phyloP scores from a whole-genome alignment of 2,329 filamentous ascomycete species.

The Penicillium sp. region DNA sequence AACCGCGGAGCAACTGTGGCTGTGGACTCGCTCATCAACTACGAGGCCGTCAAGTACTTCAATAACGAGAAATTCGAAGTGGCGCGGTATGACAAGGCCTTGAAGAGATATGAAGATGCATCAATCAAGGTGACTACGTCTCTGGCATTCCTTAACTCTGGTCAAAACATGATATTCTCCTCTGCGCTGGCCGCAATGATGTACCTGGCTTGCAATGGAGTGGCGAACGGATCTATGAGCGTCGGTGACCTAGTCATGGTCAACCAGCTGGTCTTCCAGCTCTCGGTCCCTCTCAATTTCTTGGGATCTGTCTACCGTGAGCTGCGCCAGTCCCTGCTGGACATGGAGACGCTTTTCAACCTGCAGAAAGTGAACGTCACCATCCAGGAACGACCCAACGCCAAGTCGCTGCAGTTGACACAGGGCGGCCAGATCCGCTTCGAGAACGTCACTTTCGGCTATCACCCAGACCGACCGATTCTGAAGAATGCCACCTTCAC shows the following conservation, averaged over 20 bases:
- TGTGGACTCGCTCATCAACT: slow-evolving; percentile 96
- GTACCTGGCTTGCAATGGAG: slow-evolving; percentile 90
- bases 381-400: slow-evolving; percentile 73
- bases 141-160: slow-evolving; percentile 85
- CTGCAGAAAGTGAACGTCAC: slow-evolving; percentile 93
- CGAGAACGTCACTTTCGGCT: slow-evolving; percentile 92
- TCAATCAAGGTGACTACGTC: slow-evolving; percentile 97
- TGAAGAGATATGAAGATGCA: slow-evolving; percentile 83
- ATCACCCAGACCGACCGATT: slow-evolving; percentile 82
- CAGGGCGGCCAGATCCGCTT: slow-evolving; percentile 88
- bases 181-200: slow-evolving; percentile 94
- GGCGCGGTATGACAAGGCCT: slow-evolving; percentile 79
- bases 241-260: slow-evolving; percentile 98
- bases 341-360: slow-evolving; percentile 98
- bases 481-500: slow-evolving; percentile 79
- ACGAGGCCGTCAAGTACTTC: slow-evolving; percentile 98
- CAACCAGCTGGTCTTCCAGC: slow-evolving; percentile 96
- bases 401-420: slow-evolving; percentile 67
- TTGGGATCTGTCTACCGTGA: slow-evolving; percentile 97
- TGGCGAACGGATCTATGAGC: slow-evolving; percentile 74
- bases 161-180: slow-evolving; percentile 97
- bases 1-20: slow-evolving; percentile 94
- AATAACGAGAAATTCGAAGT: slow-evolving; percentile 98
- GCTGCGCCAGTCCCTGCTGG: slow-evolving; percentile 85
- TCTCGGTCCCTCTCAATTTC: slow-evolving; percentile 95